phyloP scores from a whole-genome alignment of 129 eudicot genomes.

The Artemisia argyi region DNA sequence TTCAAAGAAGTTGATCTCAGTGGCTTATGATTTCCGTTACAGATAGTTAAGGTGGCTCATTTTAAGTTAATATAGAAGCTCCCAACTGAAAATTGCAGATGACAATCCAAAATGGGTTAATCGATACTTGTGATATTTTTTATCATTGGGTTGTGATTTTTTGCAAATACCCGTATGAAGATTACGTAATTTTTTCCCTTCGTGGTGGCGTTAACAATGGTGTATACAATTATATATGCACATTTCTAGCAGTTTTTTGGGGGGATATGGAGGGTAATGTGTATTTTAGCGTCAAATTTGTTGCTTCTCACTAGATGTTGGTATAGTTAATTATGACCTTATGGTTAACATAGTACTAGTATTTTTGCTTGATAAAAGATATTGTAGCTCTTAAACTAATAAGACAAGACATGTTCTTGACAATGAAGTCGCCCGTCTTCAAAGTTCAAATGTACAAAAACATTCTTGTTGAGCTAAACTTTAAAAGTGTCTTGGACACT shows the following conservation, averaged over 20 bases:
- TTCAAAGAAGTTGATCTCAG: slow-evolving; percentile 8
- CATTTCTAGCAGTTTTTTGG: background rate
- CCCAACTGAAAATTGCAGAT: background rate
- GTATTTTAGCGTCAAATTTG: no score
- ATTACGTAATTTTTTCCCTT: background rate
- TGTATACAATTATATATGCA: background rate
- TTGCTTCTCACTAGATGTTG: no score
- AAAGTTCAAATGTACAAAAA: no score
- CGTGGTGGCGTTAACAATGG: background rate
- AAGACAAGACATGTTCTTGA: no score
- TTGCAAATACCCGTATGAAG: background rate
- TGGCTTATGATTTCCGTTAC: background rate
- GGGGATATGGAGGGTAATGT: no score
- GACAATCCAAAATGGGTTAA: background rate
- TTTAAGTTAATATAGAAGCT: slow-evolving; percentile 10
- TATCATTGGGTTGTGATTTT: slow-evolving; percentile 6
- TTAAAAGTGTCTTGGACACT: no score
- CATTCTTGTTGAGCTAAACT: no score
- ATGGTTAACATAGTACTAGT: no score
- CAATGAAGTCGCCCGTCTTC: no score
- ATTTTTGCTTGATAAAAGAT: no score
- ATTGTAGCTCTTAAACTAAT: no score
- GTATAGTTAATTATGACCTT: no score
- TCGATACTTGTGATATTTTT: background rate
- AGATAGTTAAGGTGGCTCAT: background rate